phyloP scores from a whole-genome alignment of 129 eudicot species.

The Cynara cardunculus region DNA sequence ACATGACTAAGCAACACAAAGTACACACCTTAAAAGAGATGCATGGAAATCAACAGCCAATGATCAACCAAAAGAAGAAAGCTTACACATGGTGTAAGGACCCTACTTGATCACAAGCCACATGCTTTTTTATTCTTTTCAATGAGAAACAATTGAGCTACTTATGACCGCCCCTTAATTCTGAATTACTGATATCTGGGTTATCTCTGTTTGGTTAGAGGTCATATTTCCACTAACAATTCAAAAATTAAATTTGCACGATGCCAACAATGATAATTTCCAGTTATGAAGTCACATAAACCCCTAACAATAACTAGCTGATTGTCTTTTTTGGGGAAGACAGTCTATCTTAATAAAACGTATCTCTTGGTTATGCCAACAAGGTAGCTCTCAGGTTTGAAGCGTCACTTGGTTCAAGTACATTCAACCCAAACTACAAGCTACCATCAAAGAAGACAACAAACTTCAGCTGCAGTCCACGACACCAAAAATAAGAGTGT shows the following conservation, averaged over 20 bases:
- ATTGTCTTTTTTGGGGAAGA: neutral
- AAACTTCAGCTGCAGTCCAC: neutral
- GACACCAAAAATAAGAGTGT: neutral
- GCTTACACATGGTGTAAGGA: neutral
- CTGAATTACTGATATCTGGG: neutral
- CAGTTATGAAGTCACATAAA: neutral
- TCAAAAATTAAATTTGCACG: neutral
- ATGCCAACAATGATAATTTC: neutral
- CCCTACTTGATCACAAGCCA: conserved; percentile 7
- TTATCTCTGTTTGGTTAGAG: neutral
- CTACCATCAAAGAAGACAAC: neutral
- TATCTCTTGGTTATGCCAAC: neutral
- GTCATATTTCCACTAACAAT: neutral
- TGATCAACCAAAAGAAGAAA: conserved; percentile 13
- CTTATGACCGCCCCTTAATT: neutral
- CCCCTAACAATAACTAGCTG: neutral
- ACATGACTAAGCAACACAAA: conserved; percentile 10
- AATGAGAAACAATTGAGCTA: neutral
- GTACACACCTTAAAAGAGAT: conserved; percentile 6
- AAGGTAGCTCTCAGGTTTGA: conserved; percentile 3
- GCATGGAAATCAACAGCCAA: neutral
- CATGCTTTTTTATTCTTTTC: neutral
- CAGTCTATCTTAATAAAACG: neutral
- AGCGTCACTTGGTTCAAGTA: neutral
- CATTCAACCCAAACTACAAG: conserved; percentile 7